Evolutionary conservation across 305 asterid genomes (phyloP).

Genomic region (Fraxinus albicans): DNA sequence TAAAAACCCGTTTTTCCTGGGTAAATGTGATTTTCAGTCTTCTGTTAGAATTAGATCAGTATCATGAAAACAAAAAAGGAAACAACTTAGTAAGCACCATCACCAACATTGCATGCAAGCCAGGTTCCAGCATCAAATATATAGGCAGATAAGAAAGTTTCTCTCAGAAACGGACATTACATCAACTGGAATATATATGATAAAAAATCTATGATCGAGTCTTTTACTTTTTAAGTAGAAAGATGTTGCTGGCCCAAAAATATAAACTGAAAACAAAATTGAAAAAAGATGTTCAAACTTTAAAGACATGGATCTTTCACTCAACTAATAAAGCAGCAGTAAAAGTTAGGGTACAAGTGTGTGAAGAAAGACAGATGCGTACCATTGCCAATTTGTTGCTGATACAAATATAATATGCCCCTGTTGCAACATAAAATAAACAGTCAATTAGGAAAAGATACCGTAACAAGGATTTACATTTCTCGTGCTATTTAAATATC

Average conservation of each 20-base stretch:
- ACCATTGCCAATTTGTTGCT: slow-evolving; percentile 85
- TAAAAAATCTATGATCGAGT: background rate
- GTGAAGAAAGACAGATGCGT: slow-evolving; percentile 30
- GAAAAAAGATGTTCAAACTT: slow-evolving; percentile 12
- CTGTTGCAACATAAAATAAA: slow-evolving; percentile 46
- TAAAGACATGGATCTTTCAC: background rate
- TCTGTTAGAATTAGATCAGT: background rate
- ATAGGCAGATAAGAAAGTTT: background rate
- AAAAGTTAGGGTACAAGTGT: background rate
- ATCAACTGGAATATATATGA: background rate
- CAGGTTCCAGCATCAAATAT: background rate
- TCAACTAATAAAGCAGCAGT: slow-evolving; percentile 2
- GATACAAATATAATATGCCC: slow-evolving; percentile 78
- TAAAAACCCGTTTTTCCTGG: background rate
- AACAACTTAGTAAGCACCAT: background rate
- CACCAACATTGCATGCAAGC: background rate
- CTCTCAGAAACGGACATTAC: background rate
- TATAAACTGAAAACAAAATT: background rate
- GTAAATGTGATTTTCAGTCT: background rate
- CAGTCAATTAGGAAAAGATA: slow-evolving; percentile 10
- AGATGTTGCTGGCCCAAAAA: background rate
- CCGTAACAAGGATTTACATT: background rate
- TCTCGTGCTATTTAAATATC: background rate
- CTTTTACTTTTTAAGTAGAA: background rate
- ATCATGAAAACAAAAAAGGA: background rate